Evolutionary conservation across 2,329 filamentous ascomycete genomes (phyloP).

Genomic region (Alternaria sp.): DNA sequence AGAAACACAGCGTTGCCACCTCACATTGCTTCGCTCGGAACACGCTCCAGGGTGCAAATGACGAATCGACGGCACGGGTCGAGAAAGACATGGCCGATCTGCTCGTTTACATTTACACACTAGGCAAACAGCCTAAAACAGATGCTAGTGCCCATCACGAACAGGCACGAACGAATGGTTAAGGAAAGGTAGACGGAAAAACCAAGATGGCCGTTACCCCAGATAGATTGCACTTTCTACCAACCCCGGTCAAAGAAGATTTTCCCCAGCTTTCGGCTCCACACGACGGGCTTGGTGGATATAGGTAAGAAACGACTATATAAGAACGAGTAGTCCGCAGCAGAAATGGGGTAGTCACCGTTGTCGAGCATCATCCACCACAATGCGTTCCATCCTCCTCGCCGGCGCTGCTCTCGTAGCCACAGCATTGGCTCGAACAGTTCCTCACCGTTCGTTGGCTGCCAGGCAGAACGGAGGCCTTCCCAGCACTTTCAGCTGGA

Average conservation of each 20-base stretch:
- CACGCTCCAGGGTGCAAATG: background rate
- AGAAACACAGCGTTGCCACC: background rate
- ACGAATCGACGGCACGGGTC: background rate
- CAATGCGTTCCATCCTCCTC: constrained; percentile 13
- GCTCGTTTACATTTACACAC: background rate
- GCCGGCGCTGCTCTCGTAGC: constrained; percentile 13
- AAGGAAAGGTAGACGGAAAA: background rate
- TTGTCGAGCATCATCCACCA: background rate
- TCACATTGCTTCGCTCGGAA: background rate
- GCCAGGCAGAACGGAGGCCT: constrained; percentile 15
- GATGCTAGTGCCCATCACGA: background rate
- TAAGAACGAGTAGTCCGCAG: background rate
- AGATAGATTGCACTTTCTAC: background rate
- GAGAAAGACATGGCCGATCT: background rate
- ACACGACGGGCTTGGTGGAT: background rate
- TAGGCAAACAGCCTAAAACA: background rate
- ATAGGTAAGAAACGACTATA: background rate
- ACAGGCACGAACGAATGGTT: background rate
- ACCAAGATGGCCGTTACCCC: background rate
- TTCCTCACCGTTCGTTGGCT: background rate
- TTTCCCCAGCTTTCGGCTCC: background rate
- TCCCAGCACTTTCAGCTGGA: constrained; percentile 41
- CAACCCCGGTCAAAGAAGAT: background rate
- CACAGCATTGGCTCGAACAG: constrained; percentile 13
- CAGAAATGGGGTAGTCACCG: background rate